Conservation (phyloP, 2,329 filamentous ascomycete genomes). For the Lachnellula hyalina region DNA sequence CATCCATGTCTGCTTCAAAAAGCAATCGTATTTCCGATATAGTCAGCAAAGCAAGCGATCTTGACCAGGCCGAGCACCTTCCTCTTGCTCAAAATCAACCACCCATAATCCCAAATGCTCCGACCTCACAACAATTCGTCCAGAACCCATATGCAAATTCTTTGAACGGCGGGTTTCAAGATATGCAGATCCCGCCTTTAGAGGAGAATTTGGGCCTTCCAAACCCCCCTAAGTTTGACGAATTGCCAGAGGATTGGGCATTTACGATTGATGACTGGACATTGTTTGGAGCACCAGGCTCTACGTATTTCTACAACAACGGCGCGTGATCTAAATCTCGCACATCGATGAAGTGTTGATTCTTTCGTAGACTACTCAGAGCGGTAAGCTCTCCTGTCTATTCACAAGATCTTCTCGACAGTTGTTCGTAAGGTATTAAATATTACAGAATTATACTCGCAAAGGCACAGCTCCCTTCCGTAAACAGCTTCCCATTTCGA, state of each 20-base stretch:
- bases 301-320: constrained; percentile 16
- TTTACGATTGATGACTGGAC: constrained; percentile 21
- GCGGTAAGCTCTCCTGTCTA: too few species aligned
- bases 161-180: background rate
- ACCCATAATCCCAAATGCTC: too few species aligned
- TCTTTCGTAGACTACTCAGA: too few species aligned
- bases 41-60: background rate
- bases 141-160: too few species aligned
- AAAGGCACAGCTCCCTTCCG: too few species aligned
- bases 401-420: too few species aligned
- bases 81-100: background rate
- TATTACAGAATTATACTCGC: too few species aligned
- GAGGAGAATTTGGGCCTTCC: background rate
- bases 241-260: constrained; percentile 18
- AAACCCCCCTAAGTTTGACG: constrained; percentile 11
- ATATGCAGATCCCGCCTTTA: background rate
- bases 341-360: too few species aligned
- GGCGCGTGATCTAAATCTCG: background rate
- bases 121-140: too few species aligned
- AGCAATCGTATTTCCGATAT: background rate
- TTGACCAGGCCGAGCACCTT: background rate
- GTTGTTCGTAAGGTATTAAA: too few species aligned
- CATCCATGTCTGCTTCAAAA: constrained; percentile 14
- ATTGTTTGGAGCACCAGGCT: constrained; percentile 16
- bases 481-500: too few species aligned